Base-by-base conservation (phyloP, 2,329 filamentous ascomycete genomes). In the Exutisphaerella laricina region DNA sequence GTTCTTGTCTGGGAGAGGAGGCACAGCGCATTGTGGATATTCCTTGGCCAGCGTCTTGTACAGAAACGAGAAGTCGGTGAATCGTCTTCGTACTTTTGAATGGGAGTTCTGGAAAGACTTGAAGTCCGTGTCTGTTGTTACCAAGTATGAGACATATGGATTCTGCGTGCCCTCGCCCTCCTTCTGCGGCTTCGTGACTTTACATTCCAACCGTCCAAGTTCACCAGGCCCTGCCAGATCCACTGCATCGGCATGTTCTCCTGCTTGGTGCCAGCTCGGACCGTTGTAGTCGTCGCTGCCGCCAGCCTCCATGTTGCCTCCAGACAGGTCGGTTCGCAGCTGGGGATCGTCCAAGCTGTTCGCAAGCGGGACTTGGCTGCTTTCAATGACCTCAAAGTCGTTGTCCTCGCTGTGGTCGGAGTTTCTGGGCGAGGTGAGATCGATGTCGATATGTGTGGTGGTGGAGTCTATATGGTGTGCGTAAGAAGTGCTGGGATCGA, bases 121-220 rank as follows among this genome's bases (percentile, higher is more conserved):
- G 68, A 97, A 97, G 57, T 94, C 88, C 52, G 89, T 94, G 68
- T 89, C 76, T 40, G 92, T 96, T 32, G 86, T 92, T 53, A 98
- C 86, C 37, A 94, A 74, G 65, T 98, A 98, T 8, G 92, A 97
- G 45, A 97, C 84, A 69, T 94, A 98, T 41, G 88, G 85, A 67
- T 96, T 92, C 67, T 96, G 96, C 46, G 89, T 94, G 35, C 92
- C 90, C 60, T 96, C 88, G 60, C 90, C 92, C 72, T 97, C 92
- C 68, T 96, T 97, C 66, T 90, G 78, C 14, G 92, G 88, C 45
- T 82, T 78, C 41, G 80, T 79, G 13, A 98, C 90, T 13, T 72
- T 80, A 63, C 89, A 96, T 61, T 94, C 85, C 31, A 98, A 75
- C 43, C 79, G 76, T 54, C 94, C 90, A 53, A 80, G 57, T 26